Conservation (phyloP, 371 early-diverging fungal species). For the Phascolomyces articulosus region DNA sequence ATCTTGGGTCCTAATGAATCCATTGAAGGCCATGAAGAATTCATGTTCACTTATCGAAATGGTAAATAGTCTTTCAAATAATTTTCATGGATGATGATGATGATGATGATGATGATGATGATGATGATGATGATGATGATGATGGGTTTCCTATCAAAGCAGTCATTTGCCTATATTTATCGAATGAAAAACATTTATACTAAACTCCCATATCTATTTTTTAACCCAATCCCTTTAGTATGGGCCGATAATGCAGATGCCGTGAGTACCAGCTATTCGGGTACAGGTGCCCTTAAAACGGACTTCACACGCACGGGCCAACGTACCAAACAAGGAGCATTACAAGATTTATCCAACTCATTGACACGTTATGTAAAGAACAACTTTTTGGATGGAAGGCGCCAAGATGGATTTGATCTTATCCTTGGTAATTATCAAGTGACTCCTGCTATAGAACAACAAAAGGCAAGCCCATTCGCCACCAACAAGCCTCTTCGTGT, state of each 20-base stretch:
- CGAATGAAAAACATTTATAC: too few species aligned
- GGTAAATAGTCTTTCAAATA: conserved; percentile 31
- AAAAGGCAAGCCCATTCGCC: conserved; percentile 26
- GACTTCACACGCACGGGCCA: conserved; percentile 95
- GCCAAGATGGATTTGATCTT: conserved; percentile 89
- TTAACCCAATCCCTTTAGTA: too few species aligned
- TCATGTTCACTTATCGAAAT: conserved; percentile 48
- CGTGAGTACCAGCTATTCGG: conserved; percentile 93
- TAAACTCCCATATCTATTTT: too few species aligned
- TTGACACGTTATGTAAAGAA: conserved; percentile 88
- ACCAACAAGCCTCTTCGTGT: conserved; percentile 44
- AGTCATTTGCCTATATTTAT: too few species aligned
- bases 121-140: too few species aligned
- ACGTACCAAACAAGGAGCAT: conserved; percentile 80
- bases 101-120: too few species aligned
- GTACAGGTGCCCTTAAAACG: conserved; percentile 98
- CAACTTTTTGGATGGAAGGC: conserved; percentile 90
- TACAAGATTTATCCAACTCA: conserved; percentile 87
- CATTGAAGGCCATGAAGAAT: conserved; percentile 55
- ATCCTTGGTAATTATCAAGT: conserved; percentile 75
- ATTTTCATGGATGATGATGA: too few species aligned
- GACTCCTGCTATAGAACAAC: background rate
- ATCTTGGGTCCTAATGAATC: conserved; percentile 61
- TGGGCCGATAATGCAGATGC: conserved; percentile 99
- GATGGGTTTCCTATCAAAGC: too few species aligned